phyloP scores from a whole-genome alignment of 306 rosid species.

The Alnus glutinosa region DNA sequence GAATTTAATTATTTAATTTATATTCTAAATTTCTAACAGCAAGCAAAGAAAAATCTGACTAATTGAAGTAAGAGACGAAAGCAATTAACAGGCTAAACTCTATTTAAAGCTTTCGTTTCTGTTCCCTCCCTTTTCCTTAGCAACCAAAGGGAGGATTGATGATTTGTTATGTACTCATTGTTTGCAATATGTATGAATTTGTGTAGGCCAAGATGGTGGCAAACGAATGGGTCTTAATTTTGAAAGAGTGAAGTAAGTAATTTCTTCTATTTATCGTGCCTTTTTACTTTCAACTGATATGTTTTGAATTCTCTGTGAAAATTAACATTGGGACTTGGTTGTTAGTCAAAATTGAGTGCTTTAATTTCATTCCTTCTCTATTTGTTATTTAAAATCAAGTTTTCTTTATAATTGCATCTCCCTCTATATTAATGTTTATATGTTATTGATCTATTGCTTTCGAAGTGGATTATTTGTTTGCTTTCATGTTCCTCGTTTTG shows the following conservation, averaged over 20 bases:
- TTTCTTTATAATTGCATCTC: too few species aligned
- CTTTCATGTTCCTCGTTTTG: background rate
- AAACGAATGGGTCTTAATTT: constrained; percentile 92
- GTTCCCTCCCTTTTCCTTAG: constrained; percentile 3
- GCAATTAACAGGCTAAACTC: background rate
- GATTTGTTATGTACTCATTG: constrained; percentile 25
- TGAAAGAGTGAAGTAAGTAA: constrained; percentile 83
- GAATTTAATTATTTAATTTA: too few species aligned
- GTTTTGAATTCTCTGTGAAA: background rate
- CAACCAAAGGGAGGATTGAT: constrained; percentile 16
- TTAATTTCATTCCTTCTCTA: background rate
- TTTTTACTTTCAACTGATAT: background rate
- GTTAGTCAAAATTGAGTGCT: background rate
- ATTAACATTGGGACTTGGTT: background rate
- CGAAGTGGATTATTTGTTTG: background rate
- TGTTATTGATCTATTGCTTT: background rate
- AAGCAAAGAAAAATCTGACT: background rate
- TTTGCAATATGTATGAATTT: constrained; percentile 19
- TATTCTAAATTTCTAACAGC: too few species aligned
- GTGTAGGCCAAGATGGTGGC: constrained; percentile 80
- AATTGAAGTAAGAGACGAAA: background rate
- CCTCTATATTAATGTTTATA: too few species aligned
- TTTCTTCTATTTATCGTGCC: constrained; percentile 3
- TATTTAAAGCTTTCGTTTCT: background rate
- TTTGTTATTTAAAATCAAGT: background rate